A percentile compares a stretch with the other conserved stretches of the same genome.
These are phyloP conservation scores for Leptographium flavum DNA, from an alignment of 2,329 filamentous ascomycete species.

Conservation along the genomic window DNA sequence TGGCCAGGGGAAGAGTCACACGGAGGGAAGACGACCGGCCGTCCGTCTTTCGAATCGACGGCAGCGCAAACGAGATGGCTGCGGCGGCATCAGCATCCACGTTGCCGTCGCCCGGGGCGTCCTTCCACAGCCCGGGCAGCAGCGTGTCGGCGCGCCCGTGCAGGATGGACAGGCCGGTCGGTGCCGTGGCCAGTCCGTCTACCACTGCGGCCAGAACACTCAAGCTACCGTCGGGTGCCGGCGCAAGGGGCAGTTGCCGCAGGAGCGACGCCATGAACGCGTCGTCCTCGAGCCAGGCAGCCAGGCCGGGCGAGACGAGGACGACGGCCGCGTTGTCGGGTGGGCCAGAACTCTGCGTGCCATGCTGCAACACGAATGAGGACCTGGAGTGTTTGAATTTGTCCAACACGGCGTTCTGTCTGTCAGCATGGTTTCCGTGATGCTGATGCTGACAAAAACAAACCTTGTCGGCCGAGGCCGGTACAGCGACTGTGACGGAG, in stretches of 20 bases:
- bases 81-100: constrained; percentile 22
- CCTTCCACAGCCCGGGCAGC: constrained; percentile 32
- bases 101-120: not conserved
- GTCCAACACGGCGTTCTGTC: constrained; percentile 8
- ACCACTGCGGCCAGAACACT: constrained; percentile 40
- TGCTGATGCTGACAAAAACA: not conserved
- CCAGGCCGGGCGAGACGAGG: constrained; percentile 32
- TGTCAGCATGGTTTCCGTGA: not conserved
- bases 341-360: not conserved
- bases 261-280: constrained; percentile 21
- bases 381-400: constrained; percentile 1
- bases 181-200: constrained; percentile 30
- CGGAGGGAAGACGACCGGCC: constrained; percentile 18
- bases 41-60: constrained; percentile 21
- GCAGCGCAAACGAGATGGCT: constrained; percentile 27
- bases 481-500: constrained; percentile 9
- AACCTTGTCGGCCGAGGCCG: constrained; percentile 8
- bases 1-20: constrained; percentile 52
- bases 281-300: constrained; percentile 31
- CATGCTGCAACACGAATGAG: not conserved
- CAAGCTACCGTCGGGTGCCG: constrained; percentile 15
- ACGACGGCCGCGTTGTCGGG: constrained; percentile 30
- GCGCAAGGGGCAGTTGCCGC: constrained; percentile 9
- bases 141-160: constrained; percentile 24
- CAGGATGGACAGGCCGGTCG: constrained; percentile 37